These are phyloP conservation scores for Leccinum ochraceum DNA, from an alignment of 768 basidiomycete genomes.

Conservation along the genomic window DNA sequence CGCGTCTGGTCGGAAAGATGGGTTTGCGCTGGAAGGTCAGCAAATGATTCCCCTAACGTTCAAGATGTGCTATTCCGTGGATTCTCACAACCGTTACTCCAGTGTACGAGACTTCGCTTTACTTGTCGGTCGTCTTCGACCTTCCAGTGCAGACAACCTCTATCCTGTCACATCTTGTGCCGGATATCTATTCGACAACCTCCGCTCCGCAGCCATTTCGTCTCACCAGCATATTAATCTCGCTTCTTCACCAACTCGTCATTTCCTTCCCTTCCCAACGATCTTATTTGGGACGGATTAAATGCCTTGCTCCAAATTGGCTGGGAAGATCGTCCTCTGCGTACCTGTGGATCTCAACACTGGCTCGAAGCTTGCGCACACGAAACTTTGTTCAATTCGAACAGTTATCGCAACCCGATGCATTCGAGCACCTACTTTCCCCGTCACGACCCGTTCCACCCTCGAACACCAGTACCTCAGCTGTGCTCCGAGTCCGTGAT, in stretches of 20 bases:
- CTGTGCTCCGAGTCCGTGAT: constrained; percentile 13
- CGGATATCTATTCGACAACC: constrained; percentile 42
- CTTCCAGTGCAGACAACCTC: constrained; percentile 61
- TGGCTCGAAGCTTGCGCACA: constrained; percentile 54
- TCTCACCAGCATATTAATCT: constrained; percentile 42
- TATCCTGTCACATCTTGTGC: constrained; percentile 60
- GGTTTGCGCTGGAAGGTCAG: constrained; percentile 69
- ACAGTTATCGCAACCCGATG: constrained; percentile 37
- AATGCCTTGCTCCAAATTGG: constrained; percentile 30
- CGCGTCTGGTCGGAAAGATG: constrained; percentile 58
- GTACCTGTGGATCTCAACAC: constrained; percentile 50
- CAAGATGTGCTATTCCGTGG: background rate
- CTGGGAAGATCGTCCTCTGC: constrained; percentile 39
- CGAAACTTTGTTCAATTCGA: constrained; percentile 58
- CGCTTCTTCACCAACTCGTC: constrained; percentile 59
- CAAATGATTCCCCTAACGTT: background rate
- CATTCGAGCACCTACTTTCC: constrained; percentile 28
- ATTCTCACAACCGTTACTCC: background rate
- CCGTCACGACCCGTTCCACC: constrained; percentile 4
- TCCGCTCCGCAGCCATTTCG: constrained; percentile 21
- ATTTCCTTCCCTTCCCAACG: constrained; percentile 65
- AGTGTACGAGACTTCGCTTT: constrained; percentile 78
- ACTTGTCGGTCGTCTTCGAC: constrained; percentile 62
- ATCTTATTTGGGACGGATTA: constrained; percentile 39
- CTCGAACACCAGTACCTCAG: background rate